Conservation (phyloP, 78 protist species). For the Monocercomonoides exilis region DNA sequence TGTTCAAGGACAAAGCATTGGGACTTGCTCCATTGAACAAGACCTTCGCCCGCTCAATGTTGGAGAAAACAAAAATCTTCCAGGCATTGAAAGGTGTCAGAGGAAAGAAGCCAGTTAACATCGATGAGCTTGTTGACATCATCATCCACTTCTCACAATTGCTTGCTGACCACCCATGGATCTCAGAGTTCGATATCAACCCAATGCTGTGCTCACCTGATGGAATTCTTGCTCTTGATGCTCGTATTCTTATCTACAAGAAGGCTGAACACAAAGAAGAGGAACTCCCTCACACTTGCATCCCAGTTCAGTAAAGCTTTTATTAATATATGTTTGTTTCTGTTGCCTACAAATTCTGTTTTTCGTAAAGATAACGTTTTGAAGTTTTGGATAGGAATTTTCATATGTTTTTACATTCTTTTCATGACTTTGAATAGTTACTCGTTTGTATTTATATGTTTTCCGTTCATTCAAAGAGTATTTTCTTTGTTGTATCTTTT, state of each 20-base stretch:
- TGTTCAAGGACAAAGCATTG: constrained; percentile 21
- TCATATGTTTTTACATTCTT: no score
- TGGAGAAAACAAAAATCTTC: constrained; percentile 38
- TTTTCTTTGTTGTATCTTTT: no score
- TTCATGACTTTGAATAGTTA: no score
- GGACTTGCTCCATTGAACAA: constrained; percentile 3
- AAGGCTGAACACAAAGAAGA: not conserved
- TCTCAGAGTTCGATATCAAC: constrained; percentile 39
- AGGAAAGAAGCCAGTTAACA: constrained; percentile 18
- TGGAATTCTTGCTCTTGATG: constrained; percentile 18
- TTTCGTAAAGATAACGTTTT: no score
- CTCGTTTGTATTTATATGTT: no score
- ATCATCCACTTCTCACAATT: constrained; percentile 8
- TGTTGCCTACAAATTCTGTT: no score
- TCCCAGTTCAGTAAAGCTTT: not conserved
- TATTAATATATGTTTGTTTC: no score
- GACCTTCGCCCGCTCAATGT: not conserved
- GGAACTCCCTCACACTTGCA: not conserved
- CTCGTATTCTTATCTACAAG: constrained; percentile 19
- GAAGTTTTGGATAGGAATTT: no score
- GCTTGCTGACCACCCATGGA: constrained; percentile 4
- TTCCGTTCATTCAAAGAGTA: no score
- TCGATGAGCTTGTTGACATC: not conserved
- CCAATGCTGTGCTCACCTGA: constrained; percentile 10
- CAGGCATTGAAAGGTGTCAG: constrained; percentile 30